phyloP scores from a whole-genome alignment of 768 basidiomycete genomes.

The Panellus pusillus region DNA sequence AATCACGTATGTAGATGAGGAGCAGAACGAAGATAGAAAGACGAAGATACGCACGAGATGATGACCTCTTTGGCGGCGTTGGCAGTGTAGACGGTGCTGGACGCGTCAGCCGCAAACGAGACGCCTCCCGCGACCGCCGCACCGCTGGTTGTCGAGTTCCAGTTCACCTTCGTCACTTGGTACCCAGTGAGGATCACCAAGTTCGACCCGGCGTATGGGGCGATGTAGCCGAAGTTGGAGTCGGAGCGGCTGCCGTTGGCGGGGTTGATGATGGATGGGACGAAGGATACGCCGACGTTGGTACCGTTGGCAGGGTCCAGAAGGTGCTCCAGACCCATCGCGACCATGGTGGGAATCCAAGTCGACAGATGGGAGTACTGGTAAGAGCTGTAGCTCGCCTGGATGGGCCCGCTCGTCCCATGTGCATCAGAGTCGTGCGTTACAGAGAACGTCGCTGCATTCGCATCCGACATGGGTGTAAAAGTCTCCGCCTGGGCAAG shows the following conservation, averaged over 20 bases:
- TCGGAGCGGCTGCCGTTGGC: constrained; percentile 19
- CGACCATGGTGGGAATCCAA: constrained; percentile 20
- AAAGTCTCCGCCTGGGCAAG: constrained; percentile 16
- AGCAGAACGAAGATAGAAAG: neutral
- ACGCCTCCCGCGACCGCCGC: constrained; percentile 19
- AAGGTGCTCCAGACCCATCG: constrained; percentile 15
- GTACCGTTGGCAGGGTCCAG: constrained; percentile 19
- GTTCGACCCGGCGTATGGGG: constrained; percentile 14
- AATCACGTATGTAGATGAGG: neutral
- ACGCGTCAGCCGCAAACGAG: constrained; percentile 16
- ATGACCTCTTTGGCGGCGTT: constrained; percentile 23
- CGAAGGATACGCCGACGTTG: constrained; percentile 17
- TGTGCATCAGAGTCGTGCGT: constrained; percentile 16
- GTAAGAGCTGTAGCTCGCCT: constrained; percentile 19
- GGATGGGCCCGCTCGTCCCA: constrained; percentile 19
- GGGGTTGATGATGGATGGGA: constrained; percentile 21
- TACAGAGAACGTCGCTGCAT: constrained; percentile 12
- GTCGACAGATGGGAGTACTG: constrained; percentile 17
- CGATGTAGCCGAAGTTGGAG: constrained; percentile 22
- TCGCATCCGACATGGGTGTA: constrained; percentile 15
- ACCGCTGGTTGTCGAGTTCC: constrained; percentile 17
- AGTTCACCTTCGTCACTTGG: constrained; percentile 19
- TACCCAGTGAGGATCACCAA: constrained; percentile 20
- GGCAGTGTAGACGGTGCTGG: constrained; percentile 8
- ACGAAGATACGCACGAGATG: constrained; percentile 10